Percentiles rank a stretch among this genome's conserved stretches.
These are phyloP conservation scores for Cryphonectria naterciae DNA, from an alignment of 2,329 filamentous ascomycete genomes.

Conservation along the genomic window DNA sequence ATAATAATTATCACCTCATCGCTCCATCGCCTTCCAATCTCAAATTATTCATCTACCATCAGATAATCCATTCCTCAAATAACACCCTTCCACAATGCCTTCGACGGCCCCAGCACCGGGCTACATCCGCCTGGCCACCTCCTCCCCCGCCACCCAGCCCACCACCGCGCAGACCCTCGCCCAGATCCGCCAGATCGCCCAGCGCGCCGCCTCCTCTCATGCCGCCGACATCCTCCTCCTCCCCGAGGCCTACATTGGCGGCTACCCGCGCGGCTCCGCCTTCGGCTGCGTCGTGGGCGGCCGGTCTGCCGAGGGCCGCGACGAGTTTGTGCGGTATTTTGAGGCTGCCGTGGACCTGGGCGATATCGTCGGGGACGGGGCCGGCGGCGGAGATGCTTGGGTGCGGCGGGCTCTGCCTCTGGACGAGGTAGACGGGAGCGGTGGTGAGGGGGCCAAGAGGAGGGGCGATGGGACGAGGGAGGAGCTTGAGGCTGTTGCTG, in stretches of 20 bases:
- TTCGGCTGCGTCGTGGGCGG: constrained; percentile 78
- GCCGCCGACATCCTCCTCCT: constrained; percentile 76
- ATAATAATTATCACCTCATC: too few species aligned
- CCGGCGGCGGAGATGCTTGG: constrained; percentile 77
- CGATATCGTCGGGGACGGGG: constrained; percentile 64
- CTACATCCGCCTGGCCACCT: constrained; percentile 58
- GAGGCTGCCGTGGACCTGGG: constrained; percentile 79
- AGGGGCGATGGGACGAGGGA: constrained; percentile 71
- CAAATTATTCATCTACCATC: not conserved
- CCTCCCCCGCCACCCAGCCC: constrained; percentile 56
- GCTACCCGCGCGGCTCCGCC: constrained; percentile 80
- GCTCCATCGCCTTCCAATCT: too few species aligned
- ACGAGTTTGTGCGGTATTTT: constrained; percentile 84
- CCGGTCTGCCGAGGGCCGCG: constrained; percentile 70
- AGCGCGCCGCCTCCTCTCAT: constrained; percentile 57
- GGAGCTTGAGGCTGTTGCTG: constrained; percentile 74
- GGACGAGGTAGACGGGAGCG: constrained; percentile 38
- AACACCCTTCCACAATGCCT: not conserved
- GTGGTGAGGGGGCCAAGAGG: constrained; percentile 41
- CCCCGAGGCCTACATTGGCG: constrained; percentile 89
- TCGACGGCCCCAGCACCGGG: constrained; percentile 21
- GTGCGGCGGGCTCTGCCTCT: constrained; percentile 61
- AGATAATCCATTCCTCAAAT: too few species aligned
- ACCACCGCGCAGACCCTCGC: constrained; percentile 64
- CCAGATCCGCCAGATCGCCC: constrained; percentile 66